Conservation (phyloP, 2,329 filamentous ascomycete genomes). For the Fusarium azukiicola region DNA sequence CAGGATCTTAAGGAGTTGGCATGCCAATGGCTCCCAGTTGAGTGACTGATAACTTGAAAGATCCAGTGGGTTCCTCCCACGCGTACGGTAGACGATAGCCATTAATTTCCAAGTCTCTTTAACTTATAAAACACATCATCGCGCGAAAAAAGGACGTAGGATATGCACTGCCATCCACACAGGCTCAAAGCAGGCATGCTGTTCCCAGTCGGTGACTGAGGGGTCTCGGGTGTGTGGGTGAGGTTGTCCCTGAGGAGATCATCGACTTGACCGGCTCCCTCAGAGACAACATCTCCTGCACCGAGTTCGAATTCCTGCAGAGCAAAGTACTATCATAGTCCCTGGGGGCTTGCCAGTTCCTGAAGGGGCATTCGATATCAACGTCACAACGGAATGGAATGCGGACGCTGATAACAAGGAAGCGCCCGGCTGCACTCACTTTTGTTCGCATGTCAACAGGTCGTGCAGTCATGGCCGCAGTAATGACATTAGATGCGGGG, state of each 20-base stretch:
- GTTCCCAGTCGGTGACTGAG: background rate
- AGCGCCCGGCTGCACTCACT: too few relatives aligned
- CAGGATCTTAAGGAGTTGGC: slow-evolving; percentile 27
- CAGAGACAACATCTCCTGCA: too few relatives aligned
- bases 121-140: background rate
- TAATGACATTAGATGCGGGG: too few relatives aligned
- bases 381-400: too few relatives aligned
- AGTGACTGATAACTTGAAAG: background rate
- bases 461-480: too few relatives aligned
- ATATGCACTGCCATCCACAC: background rate
- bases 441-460: too few relatives aligned
- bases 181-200: background rate
- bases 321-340: too few relatives aligned
- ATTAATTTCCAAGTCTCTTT: background rate
- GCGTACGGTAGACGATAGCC: background rate
- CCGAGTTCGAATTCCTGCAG: too few relatives aligned
- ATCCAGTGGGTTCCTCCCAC: background rate
- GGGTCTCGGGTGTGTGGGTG: background rate
- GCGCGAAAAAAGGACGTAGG: background rate
- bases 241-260: background rate
- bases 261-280: too few relatives aligned
- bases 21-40: slow-evolving; percentile 40
- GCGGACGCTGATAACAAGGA: too few relatives aligned
- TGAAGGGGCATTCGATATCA: too few relatives aligned
- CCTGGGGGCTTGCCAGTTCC: too few relatives aligned